Evolutionary conservation across 192 early-diverging fungal species (phyloP).

Genomic region (Geosiphon pyriformis): DNA sequence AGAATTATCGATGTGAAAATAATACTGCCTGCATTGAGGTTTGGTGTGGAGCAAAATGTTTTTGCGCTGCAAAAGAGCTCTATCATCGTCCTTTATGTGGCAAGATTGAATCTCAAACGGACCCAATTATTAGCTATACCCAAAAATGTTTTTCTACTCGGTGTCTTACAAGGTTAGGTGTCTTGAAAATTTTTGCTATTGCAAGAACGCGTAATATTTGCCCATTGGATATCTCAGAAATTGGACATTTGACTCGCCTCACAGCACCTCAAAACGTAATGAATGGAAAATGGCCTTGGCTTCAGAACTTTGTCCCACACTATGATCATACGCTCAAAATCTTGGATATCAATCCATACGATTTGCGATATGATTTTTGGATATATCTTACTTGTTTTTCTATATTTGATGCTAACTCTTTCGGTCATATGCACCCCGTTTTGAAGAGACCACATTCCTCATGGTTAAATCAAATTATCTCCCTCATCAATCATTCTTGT

Average conservation of each 20-base stretch:
- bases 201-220: not conserved
- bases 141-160: no score
- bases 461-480: not conserved
- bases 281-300: not conserved
- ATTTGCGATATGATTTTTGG: not conserved
- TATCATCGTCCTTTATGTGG: not conserved
- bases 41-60: not conserved
- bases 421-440: not conserved
- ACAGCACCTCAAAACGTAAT: not conserved
- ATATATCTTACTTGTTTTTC: not conserved
- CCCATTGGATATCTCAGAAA: not conserved
- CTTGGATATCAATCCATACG: not conserved
- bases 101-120: not conserved
- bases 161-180: not conserved
- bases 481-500: not conserved
- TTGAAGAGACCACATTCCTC: not conserved
- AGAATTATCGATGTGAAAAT: not conserved
- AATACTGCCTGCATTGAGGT: not conserved
- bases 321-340: not conserved
- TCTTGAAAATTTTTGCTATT: not conserved
- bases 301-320: no score
- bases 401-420: not conserved
- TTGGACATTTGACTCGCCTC: not conserved
- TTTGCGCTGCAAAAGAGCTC: not conserved
- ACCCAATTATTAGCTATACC: not conserved